Conservation (phyloP, 495 filamentous ascomycete species). For the Niebla homalea region DNA sequence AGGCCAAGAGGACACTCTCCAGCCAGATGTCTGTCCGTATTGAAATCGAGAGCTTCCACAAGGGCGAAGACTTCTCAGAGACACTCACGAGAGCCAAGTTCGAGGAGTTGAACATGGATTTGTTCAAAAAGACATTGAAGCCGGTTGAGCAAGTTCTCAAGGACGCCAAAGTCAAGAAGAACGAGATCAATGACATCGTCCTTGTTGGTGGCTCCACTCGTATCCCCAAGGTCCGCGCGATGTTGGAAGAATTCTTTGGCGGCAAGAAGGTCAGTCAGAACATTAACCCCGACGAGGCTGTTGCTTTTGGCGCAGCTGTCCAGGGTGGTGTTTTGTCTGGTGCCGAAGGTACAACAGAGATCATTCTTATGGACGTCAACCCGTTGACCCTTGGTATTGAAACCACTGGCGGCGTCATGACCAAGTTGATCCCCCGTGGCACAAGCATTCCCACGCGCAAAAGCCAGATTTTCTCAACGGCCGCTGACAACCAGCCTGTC, state of each 20-base stretch:
- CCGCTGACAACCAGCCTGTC: constrained; percentile 94
- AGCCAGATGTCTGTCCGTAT: constrained; percentile 97
- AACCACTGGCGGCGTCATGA: constrained; percentile 97
- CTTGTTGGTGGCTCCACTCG: constrained; percentile 86
- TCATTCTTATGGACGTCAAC: constrained; percentile 98
- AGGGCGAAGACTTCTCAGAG: constrained; percentile 97
- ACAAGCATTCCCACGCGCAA: constrained; percentile 94
- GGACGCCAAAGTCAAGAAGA: constrained; percentile 83
- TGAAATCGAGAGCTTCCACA: constrained; percentile 95
- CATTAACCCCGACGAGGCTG: constrained; percentile 97
- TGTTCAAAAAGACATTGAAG: constrained; percentile 98
- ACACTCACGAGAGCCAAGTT: constrained; percentile 98
- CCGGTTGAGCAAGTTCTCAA: constrained; percentile 95
- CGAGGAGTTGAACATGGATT: constrained; percentile 95
- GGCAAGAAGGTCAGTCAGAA: constrained; percentile 96
- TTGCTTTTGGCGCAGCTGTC: constrained; percentile 92
- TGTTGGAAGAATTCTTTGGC: constrained; percentile 90
- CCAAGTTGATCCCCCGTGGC: constrained; percentile 89
- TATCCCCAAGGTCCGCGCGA: constrained; percentile 91
- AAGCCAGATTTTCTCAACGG: constrained; percentile 95
- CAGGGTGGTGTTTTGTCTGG: constrained; percentile 92
- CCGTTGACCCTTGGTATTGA: constrained; percentile 96
- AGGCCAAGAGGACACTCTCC: constrained; percentile 98
- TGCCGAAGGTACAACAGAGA: constrained; percentile 58
- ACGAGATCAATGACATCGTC: constrained; percentile 76